Evolutionary conservation across 768 basidiomycete species (phyloP).

Genomic region (Macrocybe gigantea): DNA sequence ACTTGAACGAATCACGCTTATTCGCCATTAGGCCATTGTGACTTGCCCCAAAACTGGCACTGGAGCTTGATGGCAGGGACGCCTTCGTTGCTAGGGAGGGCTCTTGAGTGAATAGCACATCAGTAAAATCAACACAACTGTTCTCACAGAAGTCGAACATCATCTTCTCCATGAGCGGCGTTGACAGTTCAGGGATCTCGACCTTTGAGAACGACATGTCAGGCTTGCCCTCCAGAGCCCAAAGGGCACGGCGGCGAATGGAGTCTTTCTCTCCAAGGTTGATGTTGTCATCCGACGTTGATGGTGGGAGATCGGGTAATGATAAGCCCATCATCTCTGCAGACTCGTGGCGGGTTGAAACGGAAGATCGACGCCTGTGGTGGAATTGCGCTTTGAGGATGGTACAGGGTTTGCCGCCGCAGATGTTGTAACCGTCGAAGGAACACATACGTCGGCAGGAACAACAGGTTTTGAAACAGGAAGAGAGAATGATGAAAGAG

Average conservation of each 20-base stretch:
- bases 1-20: constrained; percentile 83
- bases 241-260: constrained; percentile 75
- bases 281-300: constrained; percentile 60
- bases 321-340: constrained; percentile 87
- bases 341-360: constrained; percentile 86
- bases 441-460: constrained; percentile 28
- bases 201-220: constrained; percentile 68
- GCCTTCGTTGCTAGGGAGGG: constrained; percentile 49
- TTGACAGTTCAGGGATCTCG: constrained; percentile 75
- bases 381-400: constrained; percentile 68
- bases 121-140: constrained; percentile 8
- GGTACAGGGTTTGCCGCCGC: constrained; percentile 20
- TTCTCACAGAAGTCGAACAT: constrained; percentile 65
- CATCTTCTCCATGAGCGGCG: constrained; percentile 49
- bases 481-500: constrained; percentile 36
- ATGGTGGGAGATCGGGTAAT: constrained; percentile 58
- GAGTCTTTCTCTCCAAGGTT: constrained; percentile 72
- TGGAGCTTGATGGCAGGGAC: constrained; percentile 46
- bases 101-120: constrained; percentile 4
- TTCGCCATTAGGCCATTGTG: constrained; percentile 38
- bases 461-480: constrained; percentile 30
- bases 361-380: constrained; percentile 80
- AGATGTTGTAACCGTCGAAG: constrained; percentile 5
- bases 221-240: constrained; percentile 82
- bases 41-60: constrained; percentile 32